Percentiles rank a stretch among this genome's conserved stretches.
These are phyloP conservation scores for Penicillium simplicissimum DNA, from an alignment of 495 filamentous ascomycete genomes.

Conservation along the genomic window DNA sequence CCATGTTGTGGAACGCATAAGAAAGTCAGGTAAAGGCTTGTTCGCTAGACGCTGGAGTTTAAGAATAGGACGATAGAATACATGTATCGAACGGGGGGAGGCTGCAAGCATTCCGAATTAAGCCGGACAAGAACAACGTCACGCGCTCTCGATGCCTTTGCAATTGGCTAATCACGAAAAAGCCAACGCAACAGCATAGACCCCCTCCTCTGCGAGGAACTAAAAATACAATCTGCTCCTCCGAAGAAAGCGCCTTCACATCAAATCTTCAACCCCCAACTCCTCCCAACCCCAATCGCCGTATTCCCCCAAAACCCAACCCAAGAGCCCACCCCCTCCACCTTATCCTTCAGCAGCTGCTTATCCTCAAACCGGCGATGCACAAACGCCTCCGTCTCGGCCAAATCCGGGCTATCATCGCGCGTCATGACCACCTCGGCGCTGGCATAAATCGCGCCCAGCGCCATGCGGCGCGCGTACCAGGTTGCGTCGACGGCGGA, in stretches of 20 bases:
- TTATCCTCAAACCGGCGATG: conserved; percentile 73
- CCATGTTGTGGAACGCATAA: background rate
- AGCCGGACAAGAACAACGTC: background rate
- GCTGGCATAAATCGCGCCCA: conserved; percentile 79
- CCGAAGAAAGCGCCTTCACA: background rate
- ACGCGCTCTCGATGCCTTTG: background rate
- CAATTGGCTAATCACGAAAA: too few relatives aligned
- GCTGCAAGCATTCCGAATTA: background rate
- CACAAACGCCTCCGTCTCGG: conserved; percentile 77
- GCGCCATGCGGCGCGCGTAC: conserved; percentile 84
- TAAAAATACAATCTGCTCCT: background rate
- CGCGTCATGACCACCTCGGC: conserved; percentile 93
- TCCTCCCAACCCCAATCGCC: conserved; percentile 43
- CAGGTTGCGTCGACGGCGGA: conserved; percentile 76
- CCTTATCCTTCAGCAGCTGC: conserved; percentile 53
- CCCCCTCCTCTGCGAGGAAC: background rate
- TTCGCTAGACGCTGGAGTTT: conserved; percentile 5
- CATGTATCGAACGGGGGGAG: too few relatives aligned
- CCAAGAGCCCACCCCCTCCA: conserved; percentile 69
- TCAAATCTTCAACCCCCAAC: conserved; percentile 52
- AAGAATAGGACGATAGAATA: conserved; percentile 4
- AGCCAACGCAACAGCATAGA: background rate
- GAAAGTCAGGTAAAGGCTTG: background rate
- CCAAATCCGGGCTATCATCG: conserved; percentile 65
- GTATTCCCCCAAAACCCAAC: conserved; percentile 71